A percentile compares a stretch with the other conserved stretches of the same genome.
These are phyloP conservation scores for Hawksworthiomyces lignivorus DNA, from an alignment of 2,329 filamentous ascomycete genomes.

Conservation along the genomic window DNA sequence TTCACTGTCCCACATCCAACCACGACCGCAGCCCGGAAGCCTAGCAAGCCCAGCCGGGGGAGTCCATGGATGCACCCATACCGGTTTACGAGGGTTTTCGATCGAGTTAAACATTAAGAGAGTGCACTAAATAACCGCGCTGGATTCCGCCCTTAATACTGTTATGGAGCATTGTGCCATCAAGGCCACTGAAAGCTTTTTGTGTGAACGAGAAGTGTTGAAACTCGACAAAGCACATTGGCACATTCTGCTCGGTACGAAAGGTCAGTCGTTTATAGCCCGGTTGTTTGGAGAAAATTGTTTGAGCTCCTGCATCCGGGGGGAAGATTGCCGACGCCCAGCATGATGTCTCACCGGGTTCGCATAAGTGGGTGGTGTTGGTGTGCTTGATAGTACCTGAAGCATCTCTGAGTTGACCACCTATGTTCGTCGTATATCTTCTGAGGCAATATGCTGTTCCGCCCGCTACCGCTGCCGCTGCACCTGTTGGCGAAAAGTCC, in stretches of 20 bases:
- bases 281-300: slow-evolving; percentile 83
- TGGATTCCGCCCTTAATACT: slow-evolving; percentile 92
- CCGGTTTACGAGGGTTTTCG: slow-evolving; percentile 46
- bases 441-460: no score
- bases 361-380: no score
- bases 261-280: slow-evolving; percentile 95
- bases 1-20: no score
- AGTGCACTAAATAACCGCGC: slow-evolving; percentile 95
- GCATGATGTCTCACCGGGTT: no score
- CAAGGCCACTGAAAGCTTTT: slow-evolving; percentile 81
- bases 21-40: slow-evolving; percentile 59
- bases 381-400: no score
- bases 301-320: slow-evolving; percentile 92
- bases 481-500: no score
- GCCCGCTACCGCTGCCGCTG: no score
- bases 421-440: no score
- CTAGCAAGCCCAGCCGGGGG: slow-evolving; percentile 75
- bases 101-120: slow-evolving; percentile 78
- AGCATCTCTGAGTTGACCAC: no score
- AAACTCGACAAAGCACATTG: slow-evolving; percentile 99
- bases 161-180: slow-evolving; percentile 80
- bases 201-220: slow-evolving; percentile 89
- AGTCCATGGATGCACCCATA: slow-evolving; percentile 13
- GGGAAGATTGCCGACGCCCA: slow-evolving; percentile 95
- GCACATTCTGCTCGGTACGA: slow-evolving; percentile 87